phyloP scores from a whole-genome alignment of 2,329 filamentous ascomycete genomes.

The Venturiaceae sp. region DNA sequence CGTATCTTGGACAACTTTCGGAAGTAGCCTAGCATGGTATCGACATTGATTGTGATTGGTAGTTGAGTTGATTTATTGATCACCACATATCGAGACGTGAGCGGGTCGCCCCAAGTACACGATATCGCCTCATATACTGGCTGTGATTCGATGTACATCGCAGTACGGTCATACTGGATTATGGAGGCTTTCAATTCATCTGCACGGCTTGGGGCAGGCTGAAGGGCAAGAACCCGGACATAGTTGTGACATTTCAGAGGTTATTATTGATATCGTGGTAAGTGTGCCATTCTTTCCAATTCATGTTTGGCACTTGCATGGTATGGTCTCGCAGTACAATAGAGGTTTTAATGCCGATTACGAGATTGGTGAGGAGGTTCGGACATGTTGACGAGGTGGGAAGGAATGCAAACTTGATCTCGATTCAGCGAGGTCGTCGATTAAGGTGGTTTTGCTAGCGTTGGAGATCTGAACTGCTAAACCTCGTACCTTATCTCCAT shows the following conservation, averaged over 20 bases:
- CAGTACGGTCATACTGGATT: not conserved
- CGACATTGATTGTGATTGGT: not conserved
- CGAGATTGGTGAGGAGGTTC: not conserved
- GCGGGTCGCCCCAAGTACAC: not conserved
- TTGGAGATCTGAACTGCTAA: not conserved
- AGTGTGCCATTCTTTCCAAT: not conserved
- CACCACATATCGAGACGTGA: not conserved
- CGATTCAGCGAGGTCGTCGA: too few species aligned
- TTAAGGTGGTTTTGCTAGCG: not conserved
- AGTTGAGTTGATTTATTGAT: not conserved
- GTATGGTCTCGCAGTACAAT: not conserved
- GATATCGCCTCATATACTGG: not conserved
- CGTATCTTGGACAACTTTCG: not conserved
- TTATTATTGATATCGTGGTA: not conserved
- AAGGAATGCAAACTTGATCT: not conserved
- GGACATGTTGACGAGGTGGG: not conserved
- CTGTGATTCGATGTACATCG: not conserved
- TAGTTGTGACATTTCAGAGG: not conserved
- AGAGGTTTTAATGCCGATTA: not conserved
- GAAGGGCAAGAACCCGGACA: not conserved
- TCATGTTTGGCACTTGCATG: too few species aligned
- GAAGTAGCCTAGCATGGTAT: constrained; percentile 1
- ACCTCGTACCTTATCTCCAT: not conserved
- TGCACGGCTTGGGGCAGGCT: not conserved
- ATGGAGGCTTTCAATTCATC: not conserved